A percentile compares a stretch with the other conserved stretches of the same genome.
Evolutionary conservation across 495 filamentous ascomycete species (phyloP).

Genomic region (Monascus purpureus): DNA sequence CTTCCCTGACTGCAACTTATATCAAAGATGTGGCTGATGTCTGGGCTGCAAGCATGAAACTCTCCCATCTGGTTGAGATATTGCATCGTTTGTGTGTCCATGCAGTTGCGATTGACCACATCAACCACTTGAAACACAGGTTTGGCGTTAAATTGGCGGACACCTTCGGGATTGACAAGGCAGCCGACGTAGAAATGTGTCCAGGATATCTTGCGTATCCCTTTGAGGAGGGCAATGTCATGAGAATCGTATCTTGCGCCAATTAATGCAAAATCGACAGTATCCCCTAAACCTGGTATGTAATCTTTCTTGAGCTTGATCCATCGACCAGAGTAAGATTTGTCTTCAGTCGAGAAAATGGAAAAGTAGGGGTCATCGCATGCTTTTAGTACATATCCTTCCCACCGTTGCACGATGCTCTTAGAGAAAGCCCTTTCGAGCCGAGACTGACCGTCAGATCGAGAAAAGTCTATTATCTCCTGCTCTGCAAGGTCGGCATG

Average conservation of each 20-base stretch:
- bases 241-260: conserved; percentile 53
- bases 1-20: conserved; percentile 17
- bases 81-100: conserved; percentile 33
- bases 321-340: conserved; percentile 34
- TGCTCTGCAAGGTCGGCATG: conserved; percentile 47
- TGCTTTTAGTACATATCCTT: conserved; percentile 70
- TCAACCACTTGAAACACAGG: conserved; percentile 56
- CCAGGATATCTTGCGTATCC: conserved; percentile 44
- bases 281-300: conserved; percentile 64
- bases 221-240: conserved; percentile 30
- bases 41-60: conserved; percentile 16
- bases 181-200: conserved; percentile 73
- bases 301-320: conserved; percentile 91
- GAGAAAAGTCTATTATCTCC: conserved; percentile 47
- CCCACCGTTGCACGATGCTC: conserved; percentile 49
- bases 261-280: conserved; percentile 66
- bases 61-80: conserved; percentile 38
- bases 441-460: conserved; percentile 18
- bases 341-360: conserved; percentile 20
- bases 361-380: conserved; percentile 65
- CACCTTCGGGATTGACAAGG: conserved; percentile 55
- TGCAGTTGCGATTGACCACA: conserved; percentile 33
- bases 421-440: conserved; percentile 50
- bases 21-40: conserved; percentile 15
- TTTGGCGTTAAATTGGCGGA: conserved; percentile 31